Evolutionary conservation across 2,329 filamentous ascomycete species (phyloP).

Genomic region (Fusarium sp.): DNA sequence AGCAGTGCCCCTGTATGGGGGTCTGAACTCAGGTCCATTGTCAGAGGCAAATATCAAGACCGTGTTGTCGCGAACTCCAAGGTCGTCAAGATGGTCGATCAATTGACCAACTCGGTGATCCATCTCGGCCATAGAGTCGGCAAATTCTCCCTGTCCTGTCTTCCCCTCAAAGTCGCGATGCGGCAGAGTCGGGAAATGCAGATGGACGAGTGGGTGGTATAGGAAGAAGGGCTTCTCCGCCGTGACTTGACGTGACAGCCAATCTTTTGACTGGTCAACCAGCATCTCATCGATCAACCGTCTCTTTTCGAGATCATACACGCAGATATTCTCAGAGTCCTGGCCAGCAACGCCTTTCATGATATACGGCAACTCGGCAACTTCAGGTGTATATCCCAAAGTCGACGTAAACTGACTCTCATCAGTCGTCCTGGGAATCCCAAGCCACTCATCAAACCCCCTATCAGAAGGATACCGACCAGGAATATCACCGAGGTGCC

Average conservation of each 20-base stretch:
- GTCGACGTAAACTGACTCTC: conserved; percentile 50
- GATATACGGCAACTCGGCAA: conserved; percentile 49
- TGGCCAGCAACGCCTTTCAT: conserved; percentile 45
- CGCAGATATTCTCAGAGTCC: conserved; percentile 44
- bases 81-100: conserved; percentile 46
- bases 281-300: conserved; percentile 48
- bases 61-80: conserved; percentile 46
- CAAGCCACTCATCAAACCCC: conserved; percentile 52
- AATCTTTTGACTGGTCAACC: conserved; percentile 47
- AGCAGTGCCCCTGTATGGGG: conserved; percentile 47
- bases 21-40: conserved; percentile 50
- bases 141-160: conserved; percentile 47
- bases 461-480: conserved; percentile 50
- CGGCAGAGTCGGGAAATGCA: conserved; percentile 49
- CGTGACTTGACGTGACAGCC: conserved; percentile 43
- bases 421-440: conserved; percentile 51
- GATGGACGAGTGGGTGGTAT: conserved; percentile 49
- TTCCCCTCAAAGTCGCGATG: conserved; percentile 45
- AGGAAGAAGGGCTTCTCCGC: conserved; percentile 45
- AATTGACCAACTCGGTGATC: conserved; percentile 47
- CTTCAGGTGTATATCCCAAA: conserved; percentile 46
- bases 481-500: conserved; percentile 50
- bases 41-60: conserved; percentile 51
- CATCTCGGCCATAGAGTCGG: conserved; percentile 50
- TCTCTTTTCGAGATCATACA: conserved; percentile 48